Evolutionary conservation across 2,329 filamentous ascomycete species (phyloP), one percentile per base, ranked within the genome.

Genomic region (Neopestalotiopsis rosae): DNA sequence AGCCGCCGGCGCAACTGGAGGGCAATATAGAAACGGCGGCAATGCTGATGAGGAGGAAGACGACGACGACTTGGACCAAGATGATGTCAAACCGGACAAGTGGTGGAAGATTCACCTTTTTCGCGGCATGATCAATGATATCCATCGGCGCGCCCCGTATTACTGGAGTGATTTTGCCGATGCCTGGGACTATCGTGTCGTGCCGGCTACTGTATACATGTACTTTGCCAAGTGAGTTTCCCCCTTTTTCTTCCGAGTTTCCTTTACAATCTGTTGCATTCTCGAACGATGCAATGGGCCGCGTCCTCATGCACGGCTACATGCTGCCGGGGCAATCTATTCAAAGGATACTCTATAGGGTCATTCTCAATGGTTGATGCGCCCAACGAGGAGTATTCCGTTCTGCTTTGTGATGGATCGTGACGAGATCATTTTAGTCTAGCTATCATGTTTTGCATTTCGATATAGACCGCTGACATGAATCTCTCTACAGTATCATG

Each of bases 141-240:
- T 97, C 42, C 89, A 89, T 72, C 89, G 93, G 69, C 84, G 94
- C 71, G 87, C 87, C 7, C 94, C 94, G 1, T 97, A 87, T 78
- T 97, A 96, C 77, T 84, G 83, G 81, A 95, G 91, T 79, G 94
- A 97, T 80, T 97, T 92, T 92, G 84, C 79, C 20, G 94, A 97
- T 83, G 94, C 94, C 1, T 96, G 93, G 93, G 92, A 97, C 78
- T 97, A 97, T 82, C 89, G 94, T 67, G 93, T 97, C 57, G 87
- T 97, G 52, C 94, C 94, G 1, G 93, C 93, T 17, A 97, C 94
- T 10, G 84, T 97, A 38, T 97, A 97, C 81, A 97, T 97, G 93
- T 97, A 96, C 83, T 97, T 97, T 86, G 94, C 94, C 71, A 97
- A 97, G 93, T 95, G 86, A 71, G 85, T 73, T 6, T 30, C 24